phyloP scores from a whole-genome alignment of 2,329 filamentous ascomycete genomes.

The Dactylellina leptospora region DNA sequence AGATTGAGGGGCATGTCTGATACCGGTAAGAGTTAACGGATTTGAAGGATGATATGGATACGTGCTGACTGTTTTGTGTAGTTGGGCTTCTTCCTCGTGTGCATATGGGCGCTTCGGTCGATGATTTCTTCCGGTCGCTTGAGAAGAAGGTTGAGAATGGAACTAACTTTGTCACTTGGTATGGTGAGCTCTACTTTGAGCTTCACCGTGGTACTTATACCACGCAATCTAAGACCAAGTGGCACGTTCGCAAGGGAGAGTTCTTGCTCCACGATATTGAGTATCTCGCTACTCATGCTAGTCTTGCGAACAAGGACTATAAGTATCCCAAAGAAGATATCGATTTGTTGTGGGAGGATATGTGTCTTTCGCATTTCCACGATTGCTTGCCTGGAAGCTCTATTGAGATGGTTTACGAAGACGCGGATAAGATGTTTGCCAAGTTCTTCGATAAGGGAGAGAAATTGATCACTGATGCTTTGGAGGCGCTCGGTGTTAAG shows the following conservation, averaged over 20 bases:
- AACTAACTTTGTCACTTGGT: conserved; percentile 88
- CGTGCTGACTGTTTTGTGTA: conserved; percentile 10
- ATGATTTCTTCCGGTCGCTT: conserved; percentile 89
- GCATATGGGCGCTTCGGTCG: conserved; percentile 87
- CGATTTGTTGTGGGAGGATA: conserved; percentile 93
- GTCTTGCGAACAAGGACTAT: conserved; percentile 75
- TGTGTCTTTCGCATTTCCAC: conserved; percentile 94
- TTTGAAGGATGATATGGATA: background rate
- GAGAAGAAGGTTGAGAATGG: conserved; percentile 73
- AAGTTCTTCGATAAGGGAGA: conserved; percentile 81
- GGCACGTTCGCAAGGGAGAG: conserved; percentile 87
- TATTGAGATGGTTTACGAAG: conserved; percentile 98
- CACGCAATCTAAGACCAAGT: conserved; percentile 96
- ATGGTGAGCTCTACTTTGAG: conserved; percentile 97
- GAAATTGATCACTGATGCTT: conserved; percentile 74
- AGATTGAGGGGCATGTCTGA: conserved; percentile 92
- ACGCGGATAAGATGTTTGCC: conserved; percentile 88
- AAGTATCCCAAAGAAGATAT: conserved; percentile 94
- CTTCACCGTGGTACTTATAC: conserved; percentile 97
- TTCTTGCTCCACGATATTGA: conserved; percentile 87
- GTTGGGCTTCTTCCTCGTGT: conserved; percentile 83
- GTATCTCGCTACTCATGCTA: conserved; percentile 84
- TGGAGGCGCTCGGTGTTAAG: conserved; percentile 72
- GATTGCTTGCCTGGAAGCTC: conserved; percentile 94
- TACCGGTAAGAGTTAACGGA: conserved; percentile 61